Conservation (phyloP, 768 basidiomycete species). For the Panellus pusillus region DNA sequence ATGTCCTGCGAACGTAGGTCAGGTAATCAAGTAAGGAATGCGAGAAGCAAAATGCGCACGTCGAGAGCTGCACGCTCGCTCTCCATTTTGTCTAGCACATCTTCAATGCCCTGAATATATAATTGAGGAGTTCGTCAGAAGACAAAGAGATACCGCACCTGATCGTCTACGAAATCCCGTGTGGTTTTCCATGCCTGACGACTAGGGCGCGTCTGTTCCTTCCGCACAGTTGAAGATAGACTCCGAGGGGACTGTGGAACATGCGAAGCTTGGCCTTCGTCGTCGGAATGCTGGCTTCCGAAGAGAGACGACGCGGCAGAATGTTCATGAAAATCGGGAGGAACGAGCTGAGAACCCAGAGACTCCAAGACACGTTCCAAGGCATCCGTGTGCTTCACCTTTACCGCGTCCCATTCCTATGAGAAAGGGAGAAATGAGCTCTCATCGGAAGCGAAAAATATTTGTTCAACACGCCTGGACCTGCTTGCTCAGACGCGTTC, state of each 20-base stretch:
- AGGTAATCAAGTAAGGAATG: background rate
- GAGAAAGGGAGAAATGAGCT: background rate
- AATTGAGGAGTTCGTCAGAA: too few species aligned
- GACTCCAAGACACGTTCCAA: slow-evolving; percentile 73
- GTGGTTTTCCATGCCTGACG: slow-evolving; percentile 75
- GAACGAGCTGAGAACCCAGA: slow-evolving; percentile 70
- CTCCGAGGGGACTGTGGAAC: slow-evolving; percentile 32
- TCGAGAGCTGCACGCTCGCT: slow-evolving; percentile 66
- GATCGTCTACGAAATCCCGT: slow-evolving; percentile 84
- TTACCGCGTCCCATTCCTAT: slow-evolving; percentile 71
- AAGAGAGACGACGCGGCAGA: slow-evolving; percentile 75
- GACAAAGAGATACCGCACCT: slow-evolving; percentile 18
- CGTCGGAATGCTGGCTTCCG: slow-evolving; percentile 67
- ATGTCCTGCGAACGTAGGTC: slow-evolving; percentile 51
- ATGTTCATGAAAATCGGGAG: slow-evolving; percentile 72
- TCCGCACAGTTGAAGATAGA: slow-evolving; percentile 44
- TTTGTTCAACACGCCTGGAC: slow-evolving; percentile 49
- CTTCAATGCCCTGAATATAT: slow-evolving; percentile 56
- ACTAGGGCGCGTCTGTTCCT: slow-evolving; percentile 37
- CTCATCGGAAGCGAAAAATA: background rate
- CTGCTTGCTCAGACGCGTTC: slow-evolving; percentile 56
- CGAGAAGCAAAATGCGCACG: slow-evolving; percentile 38
- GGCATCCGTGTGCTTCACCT: slow-evolving; percentile 58
- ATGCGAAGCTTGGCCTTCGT: slow-evolving; percentile 21
- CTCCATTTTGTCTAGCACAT: slow-evolving; percentile 72